Base-by-base conservation (phyloP, 2,329 filamentous ascomycete species). In the Shiraia bambusicola region DNA sequence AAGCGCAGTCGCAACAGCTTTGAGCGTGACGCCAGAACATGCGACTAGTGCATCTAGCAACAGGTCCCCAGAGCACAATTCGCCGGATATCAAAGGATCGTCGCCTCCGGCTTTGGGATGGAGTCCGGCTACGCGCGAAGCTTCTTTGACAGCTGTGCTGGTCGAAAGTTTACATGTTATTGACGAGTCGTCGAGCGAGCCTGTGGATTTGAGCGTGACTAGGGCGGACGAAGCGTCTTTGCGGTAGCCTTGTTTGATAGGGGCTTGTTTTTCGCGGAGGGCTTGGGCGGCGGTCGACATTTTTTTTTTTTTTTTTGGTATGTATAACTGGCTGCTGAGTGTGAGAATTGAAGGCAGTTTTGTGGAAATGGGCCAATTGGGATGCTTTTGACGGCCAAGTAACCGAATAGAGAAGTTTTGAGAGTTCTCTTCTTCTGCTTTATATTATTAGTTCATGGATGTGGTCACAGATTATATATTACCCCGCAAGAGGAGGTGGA, bases 51-150 rank as follows among this genome's bases (percentile, higher is more conserved):
- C 73, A 42, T 76, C 74, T 10, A 76, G 68, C 10, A 77, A 63
- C 72, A 76, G 74, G 50, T 76, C 73, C 10, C 74, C 74, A 0
- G 67, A 71, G 63, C 74, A 77, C 2, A 76, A 64, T 48, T 76
- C 73, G 40, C 74, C 73, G 1, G 69, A 73, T 35, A 77, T 67
- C 2, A 56, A 45, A 8, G 69, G 65, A 26, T 68, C 62, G 10
- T 67, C 64, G 28, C 74, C 74, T 27, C 74, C 74, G 3, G 74
- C 74, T 49, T 70, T 71, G 30, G 69, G 70, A 50, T 77, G 74
- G 28, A 77, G 64, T 22, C 74, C 74, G 2, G 74, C 74, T 32
- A 74, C 59, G 39, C 66, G 59, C 24, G 69, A 60, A 9, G 73
- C 73, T 41, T 67, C 63, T 38, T 66, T 63, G 28, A 69, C 58